Evolutionary conservation across 2,329 filamentous ascomycete species (phyloP).

Genomic region (Fusarium sp.): DNA sequence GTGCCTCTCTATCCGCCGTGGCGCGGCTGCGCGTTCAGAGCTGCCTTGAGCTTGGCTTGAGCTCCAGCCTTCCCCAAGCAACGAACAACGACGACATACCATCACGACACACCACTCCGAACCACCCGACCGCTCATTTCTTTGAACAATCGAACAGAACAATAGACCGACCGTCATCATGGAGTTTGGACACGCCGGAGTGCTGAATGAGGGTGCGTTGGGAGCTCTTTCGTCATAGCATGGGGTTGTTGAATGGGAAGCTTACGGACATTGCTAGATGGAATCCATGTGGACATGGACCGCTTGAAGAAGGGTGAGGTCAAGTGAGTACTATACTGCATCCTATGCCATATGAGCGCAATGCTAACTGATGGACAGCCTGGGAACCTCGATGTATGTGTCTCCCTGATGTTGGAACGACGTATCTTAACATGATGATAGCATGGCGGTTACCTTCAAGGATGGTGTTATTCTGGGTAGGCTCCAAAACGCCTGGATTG

Average conservation of each 20-base stretch:
- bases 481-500: conserved; percentile 31
- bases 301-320: conserved; percentile 98
- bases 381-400: conserved; percentile 95
- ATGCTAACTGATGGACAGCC: conserved; percentile 64
- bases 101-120: conserved; percentile 35
- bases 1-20: conserved; percentile 24
- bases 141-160: background rate
- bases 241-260: conserved; percentile 32
- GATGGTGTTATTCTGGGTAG: conserved; percentile 93
- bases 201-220: conserved; percentile 71
- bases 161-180: conserved; percentile 52
- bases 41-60: conserved; percentile 59
- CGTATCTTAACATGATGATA: conserved; percentile 54
- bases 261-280: conserved; percentile 72
- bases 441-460: conserved; percentile 99
- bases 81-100: conserved; percentile 42
- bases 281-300: conserved; percentile 99
- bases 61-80: conserved; percentile 51
- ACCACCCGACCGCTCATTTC: background rate
- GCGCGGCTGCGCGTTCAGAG: conserved; percentile 59
- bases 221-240: conserved; percentile 38
- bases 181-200: conserved; percentile 73
- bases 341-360: background rate
- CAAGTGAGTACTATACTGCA: conserved; percentile 76
- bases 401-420: conserved; percentile 36